Conservation (phyloP, 2,329 filamentous ascomycete species). For the Blumeriella jaapii region DNA sequence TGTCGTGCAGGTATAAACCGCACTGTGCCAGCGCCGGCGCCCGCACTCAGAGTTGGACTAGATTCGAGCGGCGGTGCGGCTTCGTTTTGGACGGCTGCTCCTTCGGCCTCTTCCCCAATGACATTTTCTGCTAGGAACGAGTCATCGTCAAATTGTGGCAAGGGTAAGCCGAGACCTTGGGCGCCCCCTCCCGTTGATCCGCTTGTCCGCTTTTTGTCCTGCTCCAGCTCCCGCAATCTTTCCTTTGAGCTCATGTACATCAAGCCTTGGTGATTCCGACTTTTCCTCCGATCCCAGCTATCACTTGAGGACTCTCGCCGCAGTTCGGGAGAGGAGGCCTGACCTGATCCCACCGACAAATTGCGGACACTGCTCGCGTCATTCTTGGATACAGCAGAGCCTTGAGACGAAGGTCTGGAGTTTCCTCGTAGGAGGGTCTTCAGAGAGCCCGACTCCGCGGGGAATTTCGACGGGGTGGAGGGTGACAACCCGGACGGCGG, state of each 20-base stretch:
- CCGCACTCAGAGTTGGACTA: constrained; percentile 9
- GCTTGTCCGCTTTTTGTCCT: constrained; percentile 46
- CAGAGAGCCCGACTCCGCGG: constrained; percentile 38
- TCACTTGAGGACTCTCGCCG: constrained; percentile 44
- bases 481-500: constrained; percentile 65
- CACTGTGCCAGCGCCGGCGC: constrained; percentile 25
- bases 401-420: constrained; percentile 47
- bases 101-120: constrained; percentile 37
- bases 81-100: constrained; percentile 18
- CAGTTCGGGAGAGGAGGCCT: constrained; percentile 37
- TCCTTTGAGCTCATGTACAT: constrained; percentile 69
- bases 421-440: constrained; percentile 46
- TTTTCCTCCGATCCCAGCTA: constrained; percentile 49
- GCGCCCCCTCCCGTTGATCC: constrained; percentile 31
- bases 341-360: constrained; percentile 47
- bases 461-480: constrained; percentile 49
- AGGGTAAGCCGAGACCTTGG: constrained; percentile 27
- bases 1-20: constrained; percentile 53
- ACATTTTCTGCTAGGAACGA: constrained; percentile 27
- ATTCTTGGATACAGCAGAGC: constrained; percentile 42
- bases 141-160: constrained; percentile 22
- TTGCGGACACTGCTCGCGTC: constrained; percentile 53
- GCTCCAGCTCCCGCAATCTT: constrained; percentile 49
- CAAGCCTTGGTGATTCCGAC: constrained; percentile 43
- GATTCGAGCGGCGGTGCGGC: constrained; percentile 5